Percentiles rank a stretch among this genome's conserved stretches.
These are phyloP conservation scores for Silene conica DNA, from an alignment of 148 eudicot genomes.

Conservation along the genomic window DNA sequence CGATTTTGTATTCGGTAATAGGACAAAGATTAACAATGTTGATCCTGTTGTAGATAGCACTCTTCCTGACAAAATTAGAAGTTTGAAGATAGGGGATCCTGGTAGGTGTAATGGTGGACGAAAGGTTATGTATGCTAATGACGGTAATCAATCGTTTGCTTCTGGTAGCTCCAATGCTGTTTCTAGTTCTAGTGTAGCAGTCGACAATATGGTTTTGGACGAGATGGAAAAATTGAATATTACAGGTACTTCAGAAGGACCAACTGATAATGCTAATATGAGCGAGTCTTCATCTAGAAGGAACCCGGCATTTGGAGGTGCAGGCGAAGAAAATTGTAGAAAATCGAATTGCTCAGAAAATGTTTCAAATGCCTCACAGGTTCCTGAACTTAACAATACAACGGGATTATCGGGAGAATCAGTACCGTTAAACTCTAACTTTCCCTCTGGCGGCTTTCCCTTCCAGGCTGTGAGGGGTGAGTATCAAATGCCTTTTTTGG, in stretches of 20 bases:
- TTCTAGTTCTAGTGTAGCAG: too few relatives aligned
- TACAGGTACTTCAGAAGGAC: conserved; percentile 22
- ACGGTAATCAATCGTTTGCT: too few relatives aligned
- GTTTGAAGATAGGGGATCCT: conserved; percentile 39
- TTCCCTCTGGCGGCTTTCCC: conserved; percentile 22
- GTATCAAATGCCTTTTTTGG: conserved; percentile 25
- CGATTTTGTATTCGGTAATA: conserved; percentile 31
- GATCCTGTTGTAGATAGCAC: conserved; percentile 31
- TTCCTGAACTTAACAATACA: conserved; percentile 11
- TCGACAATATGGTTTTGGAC: conserved; percentile 37
- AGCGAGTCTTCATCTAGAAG: conserved; percentile 15
- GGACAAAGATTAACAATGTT: conserved; percentile 6
- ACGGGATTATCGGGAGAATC: conserved; percentile 2
- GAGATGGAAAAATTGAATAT: conserved; percentile 44
- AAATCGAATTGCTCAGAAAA: conserved; percentile 20
- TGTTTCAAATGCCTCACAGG: conserved; percentile 21
- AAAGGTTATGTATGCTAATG: conserved; percentile 13
- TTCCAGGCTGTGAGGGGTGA: conserved; percentile 7
- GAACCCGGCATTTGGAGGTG: not conserved
- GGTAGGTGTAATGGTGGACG: not conserved
- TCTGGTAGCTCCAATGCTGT: too few relatives aligned
- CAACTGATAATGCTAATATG: conserved; percentile 12
- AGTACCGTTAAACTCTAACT: conserved; percentile 21
- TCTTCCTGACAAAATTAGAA: conserved; percentile 42
- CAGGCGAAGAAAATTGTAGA: not conserved